Base-by-base conservation (phyloP, 2,329 filamentous ascomycete genomes). In the Spiromastix sp. region DNA sequence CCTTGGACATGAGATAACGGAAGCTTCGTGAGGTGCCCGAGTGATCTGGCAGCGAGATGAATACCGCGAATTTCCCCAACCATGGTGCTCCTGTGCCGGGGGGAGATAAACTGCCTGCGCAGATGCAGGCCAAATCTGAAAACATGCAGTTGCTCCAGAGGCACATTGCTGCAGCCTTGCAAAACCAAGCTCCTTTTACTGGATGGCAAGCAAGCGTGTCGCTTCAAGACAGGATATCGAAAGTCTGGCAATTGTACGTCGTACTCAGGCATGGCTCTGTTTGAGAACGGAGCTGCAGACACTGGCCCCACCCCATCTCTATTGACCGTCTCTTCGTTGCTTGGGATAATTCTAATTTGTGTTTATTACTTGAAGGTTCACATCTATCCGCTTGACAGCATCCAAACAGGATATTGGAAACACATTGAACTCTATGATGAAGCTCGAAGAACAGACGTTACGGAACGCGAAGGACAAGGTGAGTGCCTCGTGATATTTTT, bases 401-500 rank as follows among this genome's bases (percentile, higher is more conserved):
- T 61, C 62, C 17, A 56, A 55, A 19, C 54, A 63, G 33, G 52
- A 61, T 30, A 37, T 61, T 5, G 45, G 53, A 22, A 49, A 50
- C 30, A 57, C 60, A 12, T 53, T 64, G 25, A 50, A 59, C 19
- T 57, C 59, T 24, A 64, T 64, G 11, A 42, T 66, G 29, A 53
- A 45, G 32, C 67, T 67, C 38, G 65, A 68, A 44, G 54, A 59
- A 30, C 63, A 62, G 38, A 55, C 61, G 9, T 67, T 67, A 36
- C 51, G 53, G 32, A 57, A 64, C 41, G 57, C 53, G 39, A 57
- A 47, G 12, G 54, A 58, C 44, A 54, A 50, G 43, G 55, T 57
- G 39, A 9, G 39, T 38, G 44, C 37, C 18, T 8, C 25, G 4
- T 18, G 27, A 25, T 39, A 20, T n/a, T 15, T 18, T 15, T 16